Evolutionary conservation across 2,329 filamentous ascomycete genomes (phyloP), one percentile per base, ranked within the genome.

Genomic region (Cytospora mali): DNA sequence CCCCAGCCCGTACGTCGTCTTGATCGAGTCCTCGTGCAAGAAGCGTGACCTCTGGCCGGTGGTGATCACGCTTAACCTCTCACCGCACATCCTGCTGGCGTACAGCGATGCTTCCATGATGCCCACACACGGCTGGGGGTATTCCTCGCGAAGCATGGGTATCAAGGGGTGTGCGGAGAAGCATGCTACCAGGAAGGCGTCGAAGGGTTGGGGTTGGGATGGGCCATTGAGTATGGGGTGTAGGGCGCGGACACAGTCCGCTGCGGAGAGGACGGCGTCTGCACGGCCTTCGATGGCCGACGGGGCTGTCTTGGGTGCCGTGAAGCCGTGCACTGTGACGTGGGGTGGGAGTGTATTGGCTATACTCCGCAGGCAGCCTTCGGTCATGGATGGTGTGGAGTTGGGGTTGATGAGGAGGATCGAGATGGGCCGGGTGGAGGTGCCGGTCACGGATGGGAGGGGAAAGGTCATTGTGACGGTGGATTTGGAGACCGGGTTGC

Each of bases 391-490:
- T 65, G 74, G 67, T 1, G 81, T 85, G 13, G 83, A 85, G 71
- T 88, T 88, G 23, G 86, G 85, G 69, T 88, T 88, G 75, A 88
- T 84, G 66, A 88, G 75, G 46, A 88, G 78, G 63, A 87, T 82
- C 61, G 69, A 75, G 64, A 72, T 74, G 29, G 57, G 61, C 25
- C 39, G 61, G 21, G 56, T 64, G 2, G 49, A 58, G 5, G 53
- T 46, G 25, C 64, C 64, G 21, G 61, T 61, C 31, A 65, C 64
- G 2, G 64, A 64, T 0, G 50, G 56, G 13, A 64, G 42, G 42
- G n/a, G 7, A 2, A n/a, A 21, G 10, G 42, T 6, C 42, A 46
- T 46, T 23, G n/a, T 46, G 42, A 10, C 13, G 7, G n/a, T 5
- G 4, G 16, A 13, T 11, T 23, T 18, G 6, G 5, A 21, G 39